A percentile compares a stretch with the other conserved stretches of the same genome.
These are phyloP conservation scores for Davidsoniella neocaledoniae DNA, from an alignment of 2,329 filamentous ascomycete species.

Conservation along the genomic window DNA sequence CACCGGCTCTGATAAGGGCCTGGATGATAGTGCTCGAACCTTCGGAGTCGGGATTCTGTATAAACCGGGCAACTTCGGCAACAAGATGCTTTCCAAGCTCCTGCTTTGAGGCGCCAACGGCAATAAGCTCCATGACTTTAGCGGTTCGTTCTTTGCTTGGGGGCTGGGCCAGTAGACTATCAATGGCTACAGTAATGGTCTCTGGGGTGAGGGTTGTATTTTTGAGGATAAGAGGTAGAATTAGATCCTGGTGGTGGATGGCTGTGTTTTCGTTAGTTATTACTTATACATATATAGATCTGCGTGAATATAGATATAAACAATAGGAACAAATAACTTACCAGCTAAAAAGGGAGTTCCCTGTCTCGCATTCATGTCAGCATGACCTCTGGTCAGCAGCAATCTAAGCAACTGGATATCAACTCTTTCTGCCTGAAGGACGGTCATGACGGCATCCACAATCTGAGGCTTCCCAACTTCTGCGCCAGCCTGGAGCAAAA, in stretches of 20 bases:
- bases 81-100: slow-evolving; percentile 30
- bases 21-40: slow-evolving; percentile 28
- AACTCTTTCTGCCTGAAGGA: slow-evolving; percentile 27
- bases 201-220: slow-evolving; percentile 28
- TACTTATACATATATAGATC: neutral
- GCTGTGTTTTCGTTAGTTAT: slow-evolving; percentile 17
- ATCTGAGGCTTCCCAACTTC: slow-evolving; percentile 26
- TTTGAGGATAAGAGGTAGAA: slow-evolving; percentile 31
- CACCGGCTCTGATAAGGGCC: slow-evolving; percentile 32
- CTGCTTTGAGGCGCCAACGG: slow-evolving; percentile 23
- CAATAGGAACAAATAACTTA: slow-evolving; percentile 13
- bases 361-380: slow-evolving; percentile 33
- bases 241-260: slow-evolving; percentile 26
- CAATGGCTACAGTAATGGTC: slow-evolving; percentile 27
- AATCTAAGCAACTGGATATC: slow-evolving; percentile 33
- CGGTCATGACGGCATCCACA: slow-evolving; percentile 25
- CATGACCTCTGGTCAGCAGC: slow-evolving; percentile 33
- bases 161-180: slow-evolving; percentile 25
- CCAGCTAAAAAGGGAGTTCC: slow-evolving; percentile 26
- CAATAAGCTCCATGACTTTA: slow-evolving; percentile 33
- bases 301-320: neutral
- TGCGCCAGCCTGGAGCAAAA: slow-evolving; percentile 30
- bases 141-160: slow-evolving; percentile 29
- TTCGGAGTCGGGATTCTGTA: slow-evolving; percentile 22
- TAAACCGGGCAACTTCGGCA: slow-evolving; percentile 31